Base-by-base conservation (phyloP, 441 rosid species). In the Erodium trifolium region DNA sequence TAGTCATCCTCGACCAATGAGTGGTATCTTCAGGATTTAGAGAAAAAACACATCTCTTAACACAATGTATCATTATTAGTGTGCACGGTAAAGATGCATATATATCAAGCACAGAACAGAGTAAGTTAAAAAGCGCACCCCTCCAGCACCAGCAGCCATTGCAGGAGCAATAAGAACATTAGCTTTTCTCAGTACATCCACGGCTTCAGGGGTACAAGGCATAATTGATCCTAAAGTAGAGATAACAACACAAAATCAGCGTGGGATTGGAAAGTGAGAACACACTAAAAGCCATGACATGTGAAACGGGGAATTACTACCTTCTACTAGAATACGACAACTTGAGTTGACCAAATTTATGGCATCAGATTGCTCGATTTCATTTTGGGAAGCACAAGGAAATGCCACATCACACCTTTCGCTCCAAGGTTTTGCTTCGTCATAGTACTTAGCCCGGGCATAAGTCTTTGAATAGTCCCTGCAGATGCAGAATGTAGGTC, bases 381-480 rank as follows among this genome's bases (percentile, higher is more conserved):
- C 99, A 80, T 92, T 92, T 67, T 94, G 98, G 49, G 82, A 84
- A 75, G 97, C 99, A 76, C 98, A 94, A 64, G 98, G 98, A 81
- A 92, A 88, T 31, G 97, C 97, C 39, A 94, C 81, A 78, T 94
- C 99, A 78, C 92, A 94, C 78, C 92, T 84, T 82, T 94, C 99
- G 66, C 64, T 85, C 99, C 99, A 94, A 35, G 98, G 99, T 72
- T 94, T 94, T 75, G 94, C 87, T 76, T 90, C 98, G 75, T 94
- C 99, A 76, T 85, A 92, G 82, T 94, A 94, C 75, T 94, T 94
- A 5, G 98, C 86, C 65, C 97, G 87, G 34, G 96, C 97, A 79
- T 94, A 94, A 17, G 99, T 88, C 87, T 94, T 94, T 31, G 98
- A 88, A 78, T 94, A 94, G 77, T 94, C 99, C 79, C 99, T 94